phyloP scores from a whole-genome alignment of 768 basidiomycete genomes.

The Podaxis sp. region DNA sequence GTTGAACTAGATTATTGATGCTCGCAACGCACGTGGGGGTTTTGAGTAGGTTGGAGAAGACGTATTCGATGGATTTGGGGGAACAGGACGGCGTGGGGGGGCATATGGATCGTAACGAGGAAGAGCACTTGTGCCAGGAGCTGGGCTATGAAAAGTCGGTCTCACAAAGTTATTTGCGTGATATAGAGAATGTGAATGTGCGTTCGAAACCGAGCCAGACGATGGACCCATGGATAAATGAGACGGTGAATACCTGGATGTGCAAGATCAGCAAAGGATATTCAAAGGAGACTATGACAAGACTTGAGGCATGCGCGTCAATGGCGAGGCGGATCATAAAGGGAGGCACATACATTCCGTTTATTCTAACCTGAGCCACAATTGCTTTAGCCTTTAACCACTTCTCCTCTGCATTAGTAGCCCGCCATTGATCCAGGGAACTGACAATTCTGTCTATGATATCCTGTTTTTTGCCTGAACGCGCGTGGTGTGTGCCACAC shows the following conservation, averaged over 20 bases:
- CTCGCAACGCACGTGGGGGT: constrained; percentile 22
- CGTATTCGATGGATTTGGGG: constrained; percentile 31
- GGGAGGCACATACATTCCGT: constrained; percentile 55
- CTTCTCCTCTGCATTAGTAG: constrained; percentile 50
- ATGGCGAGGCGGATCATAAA: constrained; percentile 5
- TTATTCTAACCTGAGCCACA: constrained; percentile 58
- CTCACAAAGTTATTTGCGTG: constrained; percentile 10
- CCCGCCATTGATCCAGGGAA: constrained; percentile 59
- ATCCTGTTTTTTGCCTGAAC: constrained; percentile 84
- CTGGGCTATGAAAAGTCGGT: not conserved
- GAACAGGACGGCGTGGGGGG: constrained; percentile 43
- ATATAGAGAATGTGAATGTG: constrained; percentile 17
- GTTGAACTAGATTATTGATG: not conserved
- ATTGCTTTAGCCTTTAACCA: constrained; percentile 69
- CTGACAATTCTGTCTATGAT: constrained; percentile 71
- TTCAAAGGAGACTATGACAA: not conserved
- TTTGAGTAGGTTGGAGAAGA: constrained; percentile 26
- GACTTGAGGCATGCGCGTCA: constrained; percentile 1
- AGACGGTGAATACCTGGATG: constrained; percentile 16
- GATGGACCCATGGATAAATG: constrained; percentile 7
- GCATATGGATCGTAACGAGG: constrained; percentile 66
- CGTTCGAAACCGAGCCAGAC: not conserved
- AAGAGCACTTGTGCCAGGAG: constrained; percentile 28
- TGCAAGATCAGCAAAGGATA: constrained; percentile 9
- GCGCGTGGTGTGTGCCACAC: constrained; percentile 61